Evolutionary conservation across 371 early-diverging fungal genomes (phyloP), one percentile per base, ranked within the genome.

Genomic region (Mortierella sp.): DNA sequence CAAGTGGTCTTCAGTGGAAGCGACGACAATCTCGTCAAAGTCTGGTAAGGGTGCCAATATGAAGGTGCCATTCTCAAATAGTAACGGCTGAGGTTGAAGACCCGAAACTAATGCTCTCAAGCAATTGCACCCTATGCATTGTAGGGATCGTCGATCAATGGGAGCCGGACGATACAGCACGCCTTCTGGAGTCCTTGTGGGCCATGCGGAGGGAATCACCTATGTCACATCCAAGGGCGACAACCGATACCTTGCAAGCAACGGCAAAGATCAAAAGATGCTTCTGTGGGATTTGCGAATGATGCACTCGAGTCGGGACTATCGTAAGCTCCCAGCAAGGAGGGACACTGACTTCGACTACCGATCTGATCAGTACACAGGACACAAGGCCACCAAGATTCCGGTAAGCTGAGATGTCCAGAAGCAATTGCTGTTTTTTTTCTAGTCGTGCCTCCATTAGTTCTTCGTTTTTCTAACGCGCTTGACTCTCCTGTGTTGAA

Each of bases 151-250:
- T 14, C 86, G 93, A 21, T 89, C 91, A 1, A 82, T 92, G 78
- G 59, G 83, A 10, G 57, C 72, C 10, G 83, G 88, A 53, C 71
- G 86, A 55, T 24, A 73, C 72, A 75, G 87, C 24, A 76, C 73
- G 31, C 89, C 93, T 5, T 88, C 90, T 14, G 95, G 95, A 16
- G 87, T 92, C 4, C 83, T 95, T 13, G 83, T 91, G 4, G 95
- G 95, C 3, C 95, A 95, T 80, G 90, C 93, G 1, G 93, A 93
- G 77, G 95, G 95, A 0, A 87, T 95, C 69, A 95, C 94, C 0
- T 92, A 89, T 79, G 90, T 95, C 1, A 79, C 91, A 0, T 88
- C 92, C 2, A 93, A 93, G 76, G 93, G 91, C 31, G 94, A 95
- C 80, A 94, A 93, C 54, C 93, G 91, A 13, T 89, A 92, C 70